Conservation (phyloP, 306 rosid genomes). For the Arachis hypogaea region DNA sequence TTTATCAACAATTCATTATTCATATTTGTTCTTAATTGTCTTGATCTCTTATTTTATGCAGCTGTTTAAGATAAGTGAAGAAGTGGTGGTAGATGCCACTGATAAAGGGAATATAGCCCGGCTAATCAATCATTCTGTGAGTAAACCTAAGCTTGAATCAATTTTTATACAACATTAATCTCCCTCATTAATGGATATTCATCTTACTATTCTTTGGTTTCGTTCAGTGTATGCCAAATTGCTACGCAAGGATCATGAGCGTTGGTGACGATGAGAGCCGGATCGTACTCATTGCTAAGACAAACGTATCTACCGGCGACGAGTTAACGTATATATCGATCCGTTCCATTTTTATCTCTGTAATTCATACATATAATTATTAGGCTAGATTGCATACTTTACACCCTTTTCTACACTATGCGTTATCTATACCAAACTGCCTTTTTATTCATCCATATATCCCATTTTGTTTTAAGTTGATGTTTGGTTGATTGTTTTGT, state of each 20-base stretch:
- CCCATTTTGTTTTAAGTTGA: slow-evolving; percentile 20
- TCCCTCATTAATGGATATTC: not conserved
- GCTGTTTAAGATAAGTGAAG: slow-evolving; percentile 98
- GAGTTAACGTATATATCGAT: slow-evolving; percentile 76
- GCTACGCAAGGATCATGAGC: slow-evolving; percentile 99
- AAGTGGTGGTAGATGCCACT: slow-evolving; percentile 99
- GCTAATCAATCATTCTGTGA: slow-evolving; percentile 93
- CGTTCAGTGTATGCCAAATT: slow-evolving; percentile 90
- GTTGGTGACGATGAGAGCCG: slow-evolving; percentile 96
- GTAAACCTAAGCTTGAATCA: slow-evolving; percentile 37
- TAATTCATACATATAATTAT: too few relatives aligned
- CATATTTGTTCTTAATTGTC: slow-evolving; percentile 14
- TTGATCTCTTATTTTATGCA: slow-evolving; percentile 42
- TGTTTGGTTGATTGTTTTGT: slow-evolving; percentile 35
- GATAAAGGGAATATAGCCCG: slow-evolving; percentile 99
- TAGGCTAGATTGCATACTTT: too few relatives aligned
- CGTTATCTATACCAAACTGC: too few relatives aligned
- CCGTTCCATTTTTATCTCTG: too few relatives aligned
- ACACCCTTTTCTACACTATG: too few relatives aligned
- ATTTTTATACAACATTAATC: slow-evolving; percentile 15
- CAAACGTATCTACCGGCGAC: slow-evolving; percentile 73
- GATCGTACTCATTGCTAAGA: slow-evolving; percentile 94
- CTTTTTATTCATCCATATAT: too few relatives aligned
- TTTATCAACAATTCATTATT: not conserved
- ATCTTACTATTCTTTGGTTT: slow-evolving; percentile 33